A percentile compares a stretch with the other conserved stretches of the same genome.
These are phyloP conservation scores for Russula brevipes DNA, from an alignment of 768 basidiomycete genomes.

Conservation along the genomic window DNA sequence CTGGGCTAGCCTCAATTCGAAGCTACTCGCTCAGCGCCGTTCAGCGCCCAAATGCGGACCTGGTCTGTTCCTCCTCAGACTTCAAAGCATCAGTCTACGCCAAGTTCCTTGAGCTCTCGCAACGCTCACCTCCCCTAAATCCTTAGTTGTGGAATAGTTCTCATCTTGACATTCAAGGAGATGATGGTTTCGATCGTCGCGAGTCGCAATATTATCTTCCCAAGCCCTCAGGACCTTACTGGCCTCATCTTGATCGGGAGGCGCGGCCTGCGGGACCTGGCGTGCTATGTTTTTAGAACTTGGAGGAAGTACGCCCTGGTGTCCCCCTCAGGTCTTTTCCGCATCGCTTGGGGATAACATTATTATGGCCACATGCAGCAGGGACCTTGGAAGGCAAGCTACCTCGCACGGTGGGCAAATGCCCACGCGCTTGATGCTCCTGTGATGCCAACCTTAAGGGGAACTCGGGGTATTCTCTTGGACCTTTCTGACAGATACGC, in stretches of 20 bases:
- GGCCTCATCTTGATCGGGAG: not conserved
- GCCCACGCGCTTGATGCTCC: not conserved
- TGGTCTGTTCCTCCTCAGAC: conserved; percentile 22
- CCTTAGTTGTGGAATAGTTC: not conserved
- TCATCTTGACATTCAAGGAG: not conserved
- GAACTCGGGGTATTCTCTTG: conserved; percentile 1
- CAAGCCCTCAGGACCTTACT: not conserved
- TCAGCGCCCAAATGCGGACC: conserved; percentile 24
- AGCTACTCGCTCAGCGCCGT: conserved; percentile 19
- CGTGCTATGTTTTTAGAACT: not conserved
- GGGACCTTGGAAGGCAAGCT: not conserved
- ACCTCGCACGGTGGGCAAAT: not conserved
- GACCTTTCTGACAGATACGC: conserved; percentile 11
- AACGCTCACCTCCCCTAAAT: conserved; percentile 18
- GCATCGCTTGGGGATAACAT: not conserved
- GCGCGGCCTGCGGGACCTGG: not conserved
- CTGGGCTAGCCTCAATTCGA: conserved; percentile 27
- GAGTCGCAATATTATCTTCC: not conserved
- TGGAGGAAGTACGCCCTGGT: not conserved
- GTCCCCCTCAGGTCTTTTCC: not conserved
- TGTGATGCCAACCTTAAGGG: conserved; percentile 3
- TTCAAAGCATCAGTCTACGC: conserved; percentile 14
- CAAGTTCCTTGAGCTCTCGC: conserved; percentile 9
- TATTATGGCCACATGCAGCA: not conserved
- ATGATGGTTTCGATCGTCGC: not conserved